These are phyloP conservation scores for Penicillium sp. DNA, from an alignment of 2,329 filamentous ascomycete genomes.

Conservation along the genomic window DNA sequence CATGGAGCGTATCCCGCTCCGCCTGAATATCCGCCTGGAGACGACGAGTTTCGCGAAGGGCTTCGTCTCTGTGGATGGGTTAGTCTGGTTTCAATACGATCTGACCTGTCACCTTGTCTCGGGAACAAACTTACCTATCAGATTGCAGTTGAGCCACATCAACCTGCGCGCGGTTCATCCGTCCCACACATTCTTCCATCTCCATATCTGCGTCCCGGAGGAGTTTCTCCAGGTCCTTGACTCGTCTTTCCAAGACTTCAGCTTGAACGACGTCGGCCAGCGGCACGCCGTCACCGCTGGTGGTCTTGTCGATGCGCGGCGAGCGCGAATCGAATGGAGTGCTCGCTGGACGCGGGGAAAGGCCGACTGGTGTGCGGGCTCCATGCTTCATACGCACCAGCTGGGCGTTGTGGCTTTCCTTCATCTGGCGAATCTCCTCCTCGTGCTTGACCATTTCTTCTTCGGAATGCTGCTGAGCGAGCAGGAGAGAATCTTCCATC, in stretches of 20 bases:
- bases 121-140: conserved; percentile 36
- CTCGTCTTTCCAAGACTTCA: conserved; percentile 67
- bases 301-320: conserved; percentile 57
- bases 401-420: conserved; percentile 70
- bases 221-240: conserved; percentile 79
- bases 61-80: conserved; percentile 56
- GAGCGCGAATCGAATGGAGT: conserved; percentile 57
- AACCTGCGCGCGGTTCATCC: conserved; percentile 78
- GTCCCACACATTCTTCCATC: conserved; percentile 76
- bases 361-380: conserved; percentile 41
- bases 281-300: conserved; percentile 55
- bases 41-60: conserved; percentile 63
- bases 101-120: conserved; percentile 10
- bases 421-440: conserved; percentile 70
- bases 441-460: conserved; percentile 78
- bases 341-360: conserved; percentile 56
- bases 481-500: conserved; percentile 77
- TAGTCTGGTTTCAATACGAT: conserved; percentile 11
- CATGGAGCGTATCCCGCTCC: conserved; percentile 58
- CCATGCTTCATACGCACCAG: conserved; percentile 65
- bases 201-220: conserved; percentile 69
- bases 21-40: conserved; percentile 63
- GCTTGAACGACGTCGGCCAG: conserved; percentile 68
- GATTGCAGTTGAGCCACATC: conserved; percentile 72
- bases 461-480: conserved; percentile 80